Conservation (phyloP, 129 eudicot species). For the Artemisia tridentata region DNA sequence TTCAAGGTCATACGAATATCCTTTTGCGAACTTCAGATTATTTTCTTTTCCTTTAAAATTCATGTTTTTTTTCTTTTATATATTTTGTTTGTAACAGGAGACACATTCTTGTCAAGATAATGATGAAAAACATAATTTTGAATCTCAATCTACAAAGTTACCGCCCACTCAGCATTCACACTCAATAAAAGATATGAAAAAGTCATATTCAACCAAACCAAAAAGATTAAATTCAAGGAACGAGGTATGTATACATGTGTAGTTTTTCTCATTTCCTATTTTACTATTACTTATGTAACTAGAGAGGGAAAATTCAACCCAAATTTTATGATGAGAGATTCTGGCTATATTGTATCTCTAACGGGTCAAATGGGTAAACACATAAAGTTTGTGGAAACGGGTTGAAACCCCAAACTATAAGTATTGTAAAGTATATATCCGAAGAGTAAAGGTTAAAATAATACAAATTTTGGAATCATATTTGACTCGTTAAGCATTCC, state of each 20-base stretch:
- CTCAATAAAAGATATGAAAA: conserved; percentile 29
- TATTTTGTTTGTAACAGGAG: conserved; percentile 30
- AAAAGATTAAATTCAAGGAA: conserved; percentile 47
- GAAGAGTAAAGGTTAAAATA: too few relatives aligned
- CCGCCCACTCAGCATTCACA: conserved; percentile 41
- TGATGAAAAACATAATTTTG: conserved; percentile 25
- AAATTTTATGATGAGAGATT: background rate
- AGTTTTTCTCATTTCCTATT: background rate
- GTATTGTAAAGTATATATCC: too few relatives aligned
- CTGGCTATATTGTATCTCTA: too few relatives aligned
- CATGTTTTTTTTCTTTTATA: background rate
- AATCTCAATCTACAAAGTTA: conserved; percentile 21
- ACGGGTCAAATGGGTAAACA: too few relatives aligned
- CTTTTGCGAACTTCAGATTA: background rate
- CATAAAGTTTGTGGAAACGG: too few relatives aligned
- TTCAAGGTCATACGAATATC: conserved; percentile 6
- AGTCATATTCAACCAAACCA: conserved; percentile 35
- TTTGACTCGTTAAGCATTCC: too few relatives aligned
- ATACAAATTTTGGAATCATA: too few relatives aligned
- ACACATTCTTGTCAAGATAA: conserved; percentile 34
- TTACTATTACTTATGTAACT: conserved; percentile 3
- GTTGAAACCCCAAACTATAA: too few relatives aligned
- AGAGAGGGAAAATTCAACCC: background rate
- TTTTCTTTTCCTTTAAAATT: background rate
- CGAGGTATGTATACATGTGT: conserved; percentile 50